phyloP scores from a whole-genome alignment of 306 rosid species.

The Elaeagnus macrophylla region DNA sequence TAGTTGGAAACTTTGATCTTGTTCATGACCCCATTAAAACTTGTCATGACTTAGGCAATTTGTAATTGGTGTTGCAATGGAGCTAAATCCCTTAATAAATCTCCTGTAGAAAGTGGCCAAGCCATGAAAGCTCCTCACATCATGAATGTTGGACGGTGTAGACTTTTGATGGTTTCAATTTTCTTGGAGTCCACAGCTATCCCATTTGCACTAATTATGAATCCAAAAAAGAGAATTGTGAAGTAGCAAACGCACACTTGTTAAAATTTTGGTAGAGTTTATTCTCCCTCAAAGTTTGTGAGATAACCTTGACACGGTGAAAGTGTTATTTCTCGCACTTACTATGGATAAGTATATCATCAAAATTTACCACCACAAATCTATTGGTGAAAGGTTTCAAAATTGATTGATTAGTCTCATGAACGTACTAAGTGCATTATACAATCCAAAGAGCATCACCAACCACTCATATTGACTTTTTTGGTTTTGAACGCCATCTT shows the following conservation, averaged over 20 bases:
- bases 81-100: not conserved
- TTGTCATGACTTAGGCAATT: not conserved
- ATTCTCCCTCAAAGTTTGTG: not conserved
- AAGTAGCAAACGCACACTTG: not conserved
- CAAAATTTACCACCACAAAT: not conserved
- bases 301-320: not conserved
- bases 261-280: not conserved
- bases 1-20: not conserved
- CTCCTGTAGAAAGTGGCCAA: not conserved
- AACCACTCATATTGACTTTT: not conserved
- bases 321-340: not conserved
- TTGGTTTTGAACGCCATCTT: not conserved
- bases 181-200: not conserved
- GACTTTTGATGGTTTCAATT: not conserved
- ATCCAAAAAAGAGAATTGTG: not conserved
- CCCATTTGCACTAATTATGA: not conserved
- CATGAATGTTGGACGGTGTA: not conserved
- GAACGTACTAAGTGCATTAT: not conserved
- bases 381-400: too few species aligned
- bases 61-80: not conserved
- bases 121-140: not conserved
- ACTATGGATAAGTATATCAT: not conserved
- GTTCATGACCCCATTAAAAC: not conserved
- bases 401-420: not conserved
- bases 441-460: not conserved